Conservation (phyloP, 805 yeast genomes). For the Nakazawaea wyomingensis region DNA sequence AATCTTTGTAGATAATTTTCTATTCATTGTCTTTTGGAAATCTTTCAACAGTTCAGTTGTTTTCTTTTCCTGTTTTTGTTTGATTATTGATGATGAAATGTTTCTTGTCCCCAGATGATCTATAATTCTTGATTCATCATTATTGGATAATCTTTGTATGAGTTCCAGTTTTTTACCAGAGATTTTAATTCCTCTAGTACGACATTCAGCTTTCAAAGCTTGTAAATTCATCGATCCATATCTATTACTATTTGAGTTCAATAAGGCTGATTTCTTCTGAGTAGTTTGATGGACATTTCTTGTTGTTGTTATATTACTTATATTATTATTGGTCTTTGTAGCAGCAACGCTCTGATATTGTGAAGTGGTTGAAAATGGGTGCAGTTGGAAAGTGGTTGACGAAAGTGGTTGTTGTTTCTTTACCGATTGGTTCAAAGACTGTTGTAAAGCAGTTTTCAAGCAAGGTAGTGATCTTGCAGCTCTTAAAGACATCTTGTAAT, state of each 20-base stretch:
- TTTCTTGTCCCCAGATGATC: not conserved
- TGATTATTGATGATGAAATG: slow-evolving; percentile 17
- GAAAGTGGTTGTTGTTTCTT: too few species aligned
- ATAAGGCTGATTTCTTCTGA: slow-evolving; percentile 25
- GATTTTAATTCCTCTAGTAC: slow-evolving; percentile 51
- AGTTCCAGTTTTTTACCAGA: slow-evolving; percentile 60
- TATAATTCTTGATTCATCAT: slow-evolving; percentile 5
- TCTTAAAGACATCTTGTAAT: slow-evolving; percentile 24
- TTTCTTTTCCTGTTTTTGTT: too few species aligned
- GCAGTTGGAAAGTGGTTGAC: too few species aligned
- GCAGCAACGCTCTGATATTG: not conserved
- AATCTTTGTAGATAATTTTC: slow-evolving; percentile 2
- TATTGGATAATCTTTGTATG: slow-evolving; percentile 29
- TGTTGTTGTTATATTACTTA: slow-evolving; percentile 1
- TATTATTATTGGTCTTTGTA: not conserved
- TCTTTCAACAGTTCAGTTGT: slow-evolving; percentile 4
- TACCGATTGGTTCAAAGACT: slow-evolving; percentile 15
- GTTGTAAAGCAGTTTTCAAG: slow-evolving; percentile 24
- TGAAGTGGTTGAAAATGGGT: slow-evolving; percentile 12
- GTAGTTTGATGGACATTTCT: slow-evolving; percentile 30
- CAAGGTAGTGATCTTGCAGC: slow-evolving; percentile 29
- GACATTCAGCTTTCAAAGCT: slow-evolving; percentile 54
- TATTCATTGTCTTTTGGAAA: slow-evolving; percentile 1
- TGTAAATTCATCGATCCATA: slow-evolving; percentile 43
- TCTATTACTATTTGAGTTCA: slow-evolving; percentile 19